Base-by-base conservation (phyloP, 139 green algal genomes). In the Pleodorina starrii region DNA sequence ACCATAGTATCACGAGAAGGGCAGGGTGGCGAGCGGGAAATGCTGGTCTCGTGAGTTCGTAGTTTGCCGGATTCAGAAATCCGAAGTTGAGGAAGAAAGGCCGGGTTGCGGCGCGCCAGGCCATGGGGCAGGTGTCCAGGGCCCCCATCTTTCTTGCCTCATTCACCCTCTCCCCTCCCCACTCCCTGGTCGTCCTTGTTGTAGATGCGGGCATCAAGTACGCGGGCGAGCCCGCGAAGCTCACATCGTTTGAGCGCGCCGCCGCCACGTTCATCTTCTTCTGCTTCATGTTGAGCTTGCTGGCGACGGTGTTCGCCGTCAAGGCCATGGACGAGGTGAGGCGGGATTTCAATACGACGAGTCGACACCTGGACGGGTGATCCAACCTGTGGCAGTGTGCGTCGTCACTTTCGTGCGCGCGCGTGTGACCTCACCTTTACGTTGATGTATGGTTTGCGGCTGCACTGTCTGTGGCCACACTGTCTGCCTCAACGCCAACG, bases 231-330 rank as follows among this genome's bases (percentile, higher is more conserved):
- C 91, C 93, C 1, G 38, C 44, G 29, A 92, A 90, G 44, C 85
- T 95, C 36, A 94, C 90, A 0, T 72, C 91, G 0, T 97, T 95
- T 86, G 94, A 97, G 85, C 93, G 94, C 32, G 93, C 93, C 0
- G 82, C 91, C 14, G 92, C 93, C 0, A 93, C 90, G 12, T 95
- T 97, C 88, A 93, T 97, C 43, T 97, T 97, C 90, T 95, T 96
- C 88, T 94, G 91, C 69, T 96, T 97, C 81, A 5, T 93, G 40
- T 91, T 97, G 27, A 93, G 90, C 5, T 57, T 96, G 36, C 73
- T 86, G 35, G 94, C 94, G 0, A 96, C 94, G 0, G 77, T 94
- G 25, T 90, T 89, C 6, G 93, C 93, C 0, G 93, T 96, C 50
- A 84, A 91, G 25, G 94, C 93, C 2, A 84, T 96, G 9, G 88